A percentile compares a stretch with the other conserved stretches of the same genome.
Evolutionary conservation across 164 flowering plant species (phyloP).

Genomic region (Echeveria elegans): DNA sequence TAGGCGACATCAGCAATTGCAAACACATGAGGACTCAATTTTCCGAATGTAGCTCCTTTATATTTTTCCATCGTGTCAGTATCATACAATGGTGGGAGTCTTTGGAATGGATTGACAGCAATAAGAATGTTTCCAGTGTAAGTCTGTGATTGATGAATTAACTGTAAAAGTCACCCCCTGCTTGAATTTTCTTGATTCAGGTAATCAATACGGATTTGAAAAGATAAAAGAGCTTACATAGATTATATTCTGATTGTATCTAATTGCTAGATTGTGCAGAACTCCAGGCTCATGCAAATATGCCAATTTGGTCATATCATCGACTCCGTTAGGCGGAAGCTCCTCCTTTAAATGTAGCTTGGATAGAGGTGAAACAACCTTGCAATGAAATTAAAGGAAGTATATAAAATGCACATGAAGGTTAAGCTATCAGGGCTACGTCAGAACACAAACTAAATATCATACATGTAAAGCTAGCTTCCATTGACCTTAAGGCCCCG

Average conservation of each 20-base stretch:
- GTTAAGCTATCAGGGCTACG: no score
- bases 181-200: not conserved
- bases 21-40: constrained; percentile 77
- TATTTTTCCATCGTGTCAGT: constrained; percentile 55
- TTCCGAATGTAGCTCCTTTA: constrained; percentile 58
- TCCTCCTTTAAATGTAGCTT: constrained; percentile 70
- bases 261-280: constrained; percentile 58
- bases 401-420: no score
- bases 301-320: constrained; percentile 82
- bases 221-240: constrained; percentile 38
- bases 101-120: constrained; percentile 81
- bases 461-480: not conserved
- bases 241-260: constrained; percentile 68
- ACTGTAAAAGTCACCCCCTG: not conserved
- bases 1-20: constrained; percentile 80
- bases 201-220: constrained; percentile 9
- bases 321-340: constrained; percentile 65
- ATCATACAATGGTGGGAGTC: constrained; percentile 55
- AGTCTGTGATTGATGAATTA: constrained; percentile 35
- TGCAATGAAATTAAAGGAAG: not conserved
- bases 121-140: constrained; percentile 79
- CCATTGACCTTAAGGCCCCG: no score
- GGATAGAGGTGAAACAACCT: constrained; percentile 54
- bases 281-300: constrained; percentile 89
- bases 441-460: not conserved